Percentiles rank a stretch among this genome's conserved stretches.
These are phyloP conservation scores for Filosporella fistucella DNA, from an alignment of 495 filamentous ascomycete genomes.

Conservation along the genomic window DNA sequence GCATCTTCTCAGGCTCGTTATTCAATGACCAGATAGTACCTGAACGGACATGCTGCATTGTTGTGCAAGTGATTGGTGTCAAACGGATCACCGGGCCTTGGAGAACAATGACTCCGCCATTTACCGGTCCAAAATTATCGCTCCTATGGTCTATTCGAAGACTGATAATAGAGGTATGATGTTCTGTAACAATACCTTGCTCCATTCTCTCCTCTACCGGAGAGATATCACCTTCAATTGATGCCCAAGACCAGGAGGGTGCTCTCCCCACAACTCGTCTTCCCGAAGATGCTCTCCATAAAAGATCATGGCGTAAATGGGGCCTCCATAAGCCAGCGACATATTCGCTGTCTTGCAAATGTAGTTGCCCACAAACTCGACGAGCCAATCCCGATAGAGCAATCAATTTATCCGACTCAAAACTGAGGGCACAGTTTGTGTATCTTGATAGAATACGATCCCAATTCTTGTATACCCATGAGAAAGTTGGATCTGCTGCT, in stretches of 20 bases:
- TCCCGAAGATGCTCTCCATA: not conserved
- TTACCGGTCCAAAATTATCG: not conserved
- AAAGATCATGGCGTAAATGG: not conserved
- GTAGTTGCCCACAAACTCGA: not conserved
- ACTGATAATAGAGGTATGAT: not conserved
- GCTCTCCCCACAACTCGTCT: not conserved
- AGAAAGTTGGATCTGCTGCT: not conserved
- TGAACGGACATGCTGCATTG: not conserved
- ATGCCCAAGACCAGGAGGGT: conserved; percentile 9
- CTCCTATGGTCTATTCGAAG: not conserved
- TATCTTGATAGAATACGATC: not conserved
- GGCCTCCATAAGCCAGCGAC: not conserved
- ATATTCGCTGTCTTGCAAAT: not conserved
- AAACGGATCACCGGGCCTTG: not conserved
- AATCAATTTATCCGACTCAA: not conserved
- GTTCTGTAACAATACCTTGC: not conserved
- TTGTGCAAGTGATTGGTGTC: not conserved
- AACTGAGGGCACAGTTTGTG: not conserved
- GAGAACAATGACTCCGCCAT: not conserved
- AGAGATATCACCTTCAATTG: not conserved
- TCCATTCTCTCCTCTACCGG: not conserved
- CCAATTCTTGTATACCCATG: not conserved
- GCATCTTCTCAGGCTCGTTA: too few species aligned
- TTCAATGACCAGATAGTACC: not conserved
- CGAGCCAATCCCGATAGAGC: not conserved